These are phyloP conservation scores for Penicillium vulpinum DNA, from an alignment of 2,329 filamentous ascomycete genomes.

Conservation along the genomic window DNA sequence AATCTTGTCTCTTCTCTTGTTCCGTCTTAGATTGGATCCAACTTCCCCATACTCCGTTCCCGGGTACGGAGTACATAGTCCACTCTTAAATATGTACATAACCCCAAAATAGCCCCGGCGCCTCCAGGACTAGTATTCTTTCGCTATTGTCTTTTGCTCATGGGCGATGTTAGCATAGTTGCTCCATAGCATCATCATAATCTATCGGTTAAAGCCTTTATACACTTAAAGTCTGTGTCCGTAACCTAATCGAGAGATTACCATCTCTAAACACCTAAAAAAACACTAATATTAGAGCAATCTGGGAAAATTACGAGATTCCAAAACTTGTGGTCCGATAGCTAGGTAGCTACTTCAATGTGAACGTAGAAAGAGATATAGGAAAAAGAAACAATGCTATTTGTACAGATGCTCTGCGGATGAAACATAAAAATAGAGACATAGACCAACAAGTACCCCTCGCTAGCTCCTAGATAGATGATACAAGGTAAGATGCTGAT, in stretches of 20 bases:
- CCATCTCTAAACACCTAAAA: not conserved
- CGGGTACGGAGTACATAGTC: not conserved
- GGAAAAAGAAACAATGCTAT: conserved; percentile 21
- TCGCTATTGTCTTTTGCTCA: not conserved
- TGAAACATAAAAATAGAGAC: conserved; percentile 4
- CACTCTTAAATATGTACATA: not conserved
- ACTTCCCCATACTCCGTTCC: not conserved
- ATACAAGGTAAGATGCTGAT: conserved; percentile 16
- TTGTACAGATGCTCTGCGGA: conserved; percentile 24
- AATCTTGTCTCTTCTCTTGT: not conserved
- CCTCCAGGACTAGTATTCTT: too few relatives aligned
- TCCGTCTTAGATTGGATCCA: not conserved
- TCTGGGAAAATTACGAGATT: not conserved
- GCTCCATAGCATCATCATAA: not conserved
- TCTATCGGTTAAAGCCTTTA: not conserved
- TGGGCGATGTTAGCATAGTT: not conserved
- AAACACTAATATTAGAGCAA: not conserved
- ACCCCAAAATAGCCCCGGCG: not conserved
- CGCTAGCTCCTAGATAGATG: conserved; percentile 10
- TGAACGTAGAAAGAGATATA: not conserved
- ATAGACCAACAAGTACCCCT: conserved; percentile 11
- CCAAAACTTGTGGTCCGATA: not conserved
- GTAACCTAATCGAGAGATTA: not conserved
- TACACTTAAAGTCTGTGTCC: not conserved
- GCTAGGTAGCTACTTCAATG: not conserved